Evolutionary conservation across 2,329 filamentous ascomycete species (phyloP), one percentile per base, ranked within the genome.

Genomic region (Clonostachys rosea): DNA sequence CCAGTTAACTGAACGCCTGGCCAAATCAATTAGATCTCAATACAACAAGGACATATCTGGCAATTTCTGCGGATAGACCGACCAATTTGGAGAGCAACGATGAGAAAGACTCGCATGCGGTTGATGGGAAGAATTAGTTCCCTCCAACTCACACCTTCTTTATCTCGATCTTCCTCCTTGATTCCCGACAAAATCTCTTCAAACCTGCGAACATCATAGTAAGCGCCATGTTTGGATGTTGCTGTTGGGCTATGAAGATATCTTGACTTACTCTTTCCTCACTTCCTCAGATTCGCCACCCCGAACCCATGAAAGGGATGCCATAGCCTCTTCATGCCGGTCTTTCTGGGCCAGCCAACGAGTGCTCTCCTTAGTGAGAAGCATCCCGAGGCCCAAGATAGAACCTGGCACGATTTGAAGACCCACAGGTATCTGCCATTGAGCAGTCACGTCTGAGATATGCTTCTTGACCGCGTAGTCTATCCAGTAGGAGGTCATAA

Each of bases 391-490:
- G 0, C 72, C 68, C 8, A 78, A 56, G 6, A 78, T 56, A 3
- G 62, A 72, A 4, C 70, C 73, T 0, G 72, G 71, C 1, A 78
- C 62, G 6, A 78, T 63, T 53, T 78, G 71, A 14, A 76, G 58
- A 2, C 64, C 67, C 5, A 73, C 65, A 7, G 75, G 71, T 14
- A 78, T 68, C 50, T 75, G 74, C 75, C 75, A 78, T 54, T 78
- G 75, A 9, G 55, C 58, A 0, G 70, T 71, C 1, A 59, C 62
- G 2, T 58, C 40, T 0, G 58, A 48, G 20, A 76, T 57, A 43
- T 71, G 63, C 37, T 64, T 60, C 3, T 58, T 53, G 6, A 74
- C 73, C 6, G 63, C 75, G 46, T 76, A 78, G 49, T 74, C 71
- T 18, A 77, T 54, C 64, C 71, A 71, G 56, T 73, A 69, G 35